Conservation (phyloP, 164 flowering plant genomes). For the Annona cherimola region DNA sequence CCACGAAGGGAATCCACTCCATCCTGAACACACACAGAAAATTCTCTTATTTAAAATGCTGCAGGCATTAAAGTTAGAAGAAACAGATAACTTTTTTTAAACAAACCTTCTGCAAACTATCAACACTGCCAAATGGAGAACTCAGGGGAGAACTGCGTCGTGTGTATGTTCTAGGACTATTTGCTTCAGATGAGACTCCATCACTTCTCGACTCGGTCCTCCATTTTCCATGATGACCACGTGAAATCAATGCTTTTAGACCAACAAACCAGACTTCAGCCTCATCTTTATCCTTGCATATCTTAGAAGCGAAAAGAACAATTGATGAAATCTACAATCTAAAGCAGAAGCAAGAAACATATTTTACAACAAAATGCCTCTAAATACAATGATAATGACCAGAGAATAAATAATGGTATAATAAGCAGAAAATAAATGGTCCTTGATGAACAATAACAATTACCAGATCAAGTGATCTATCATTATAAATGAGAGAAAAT, state of each 20-base stretch:
- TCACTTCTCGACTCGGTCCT: conserved; percentile 97
- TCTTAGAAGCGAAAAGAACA: conserved; percentile 34
- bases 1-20: conserved; percentile 63
- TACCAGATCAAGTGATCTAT: conserved; percentile 87
- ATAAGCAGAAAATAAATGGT: conserved; percentile 1
- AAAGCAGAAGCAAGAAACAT: background rate
- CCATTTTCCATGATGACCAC: conserved; percentile 79
- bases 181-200: conserved; percentile 87
- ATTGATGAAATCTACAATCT: background rate
- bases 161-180: conserved; percentile 91
- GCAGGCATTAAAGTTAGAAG: conserved; percentile 3
- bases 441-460: conserved; percentile 10
- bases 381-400: background rate
- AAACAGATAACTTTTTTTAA: background rate
- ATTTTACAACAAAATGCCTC: background rate
- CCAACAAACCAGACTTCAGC: conserved; percentile 99
- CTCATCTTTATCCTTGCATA: conserved; percentile 99
- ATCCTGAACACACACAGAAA: conserved; percentile 46
- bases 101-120: conserved; percentile 73
- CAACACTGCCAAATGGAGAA: conserved; percentile 86
- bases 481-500: conserved; percentile 85
- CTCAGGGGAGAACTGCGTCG: conserved; percentile 87
- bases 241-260: conserved; percentile 85
- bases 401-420: background rate
- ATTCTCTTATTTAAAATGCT: conserved; percentile 8